phyloP scores from a whole-genome alignment of 2,329 filamentous ascomycete species.

The Rhexocercosporidium sp. region DNA sequence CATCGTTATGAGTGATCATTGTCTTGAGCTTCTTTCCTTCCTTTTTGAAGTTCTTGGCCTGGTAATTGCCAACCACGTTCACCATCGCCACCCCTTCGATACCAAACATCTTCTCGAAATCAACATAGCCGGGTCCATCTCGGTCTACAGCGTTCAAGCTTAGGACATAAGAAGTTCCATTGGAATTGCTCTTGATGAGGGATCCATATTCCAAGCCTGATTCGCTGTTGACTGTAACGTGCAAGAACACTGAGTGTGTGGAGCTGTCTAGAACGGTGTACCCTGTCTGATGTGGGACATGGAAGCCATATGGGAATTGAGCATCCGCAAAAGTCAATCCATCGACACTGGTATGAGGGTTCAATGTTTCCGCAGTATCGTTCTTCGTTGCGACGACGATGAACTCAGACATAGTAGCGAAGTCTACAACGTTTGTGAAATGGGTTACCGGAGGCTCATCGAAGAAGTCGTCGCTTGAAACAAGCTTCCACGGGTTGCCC shows the following conservation, averaged over 20 bases:
- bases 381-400: constrained; percentile 82
- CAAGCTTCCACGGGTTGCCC: constrained; percentile 68
- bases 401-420: constrained; percentile 96
- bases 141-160: constrained; percentile 84
- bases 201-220: constrained; percentile 75
- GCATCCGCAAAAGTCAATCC: constrained; percentile 82
- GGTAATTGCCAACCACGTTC: constrained; percentile 80
- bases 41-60: constrained; percentile 59
- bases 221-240: constrained; percentile 78
- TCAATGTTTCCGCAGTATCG: constrained; percentile 69
- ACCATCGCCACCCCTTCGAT: constrained; percentile 89
- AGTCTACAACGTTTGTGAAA: constrained; percentile 77
- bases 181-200: constrained; percentile 98
- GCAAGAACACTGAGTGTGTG: constrained; percentile 91
- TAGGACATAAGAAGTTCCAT: constrained; percentile 92
- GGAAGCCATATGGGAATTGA: constrained; percentile 84
- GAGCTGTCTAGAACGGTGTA: constrained; percentile 96
- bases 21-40: constrained; percentile 82
- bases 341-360: constrained; percentile 83
- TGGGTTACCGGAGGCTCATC: constrained; percentile 63
- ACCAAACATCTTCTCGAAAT: constrained; percentile 94
- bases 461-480: constrained; percentile 83
- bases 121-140: constrained; percentile 77
- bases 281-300: constrained; percentile 75
- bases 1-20: constrained; percentile 96